Conservation (phyloP, 495 filamentous ascomycete species). For the Penicillium arizonense region DNA sequence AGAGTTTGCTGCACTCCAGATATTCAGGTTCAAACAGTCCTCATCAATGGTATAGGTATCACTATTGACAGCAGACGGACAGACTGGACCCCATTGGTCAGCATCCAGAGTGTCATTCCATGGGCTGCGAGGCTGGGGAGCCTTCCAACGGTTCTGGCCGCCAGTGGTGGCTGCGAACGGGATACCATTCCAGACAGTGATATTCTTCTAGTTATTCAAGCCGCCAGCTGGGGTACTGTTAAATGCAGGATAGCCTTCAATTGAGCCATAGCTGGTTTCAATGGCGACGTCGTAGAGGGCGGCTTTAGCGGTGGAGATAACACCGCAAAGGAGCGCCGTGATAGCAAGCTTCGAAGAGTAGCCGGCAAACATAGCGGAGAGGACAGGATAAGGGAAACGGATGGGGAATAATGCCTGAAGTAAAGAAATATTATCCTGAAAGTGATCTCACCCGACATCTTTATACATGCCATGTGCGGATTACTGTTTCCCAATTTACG, state of each 20-base stretch:
- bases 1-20: conserved; percentile 26
- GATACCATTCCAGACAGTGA: conserved; percentile 36
- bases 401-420: too few relatives aligned
- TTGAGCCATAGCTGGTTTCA: conserved; percentile 22
- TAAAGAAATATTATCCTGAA: too few relatives aligned
- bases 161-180: conserved; percentile 28
- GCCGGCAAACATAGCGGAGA: too few relatives aligned
- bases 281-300: conserved; percentile 19
- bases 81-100: conserved; percentile 17
- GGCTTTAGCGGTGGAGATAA: too few relatives aligned
- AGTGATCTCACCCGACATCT: too few relatives aligned
- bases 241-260: conserved; percentile 25
- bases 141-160: conserved; percentile 29
- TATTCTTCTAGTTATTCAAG: conserved; percentile 23
- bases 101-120: conserved; percentile 28
- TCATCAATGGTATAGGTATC: conserved; percentile 3
- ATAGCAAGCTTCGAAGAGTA: too few relatives aligned
- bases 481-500: too few relatives aligned
- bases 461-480: too few relatives aligned
- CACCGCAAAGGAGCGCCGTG: too few relatives aligned
- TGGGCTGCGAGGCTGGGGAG: conserved; percentile 22
- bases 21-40: conserved; percentile 30
- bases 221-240: conserved; percentile 35
- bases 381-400: too few relatives aligned
- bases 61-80: conserved; percentile 17